A percentile compares a stretch with the other conserved stretches of the same genome.
Conservation (phyloP, 257 asterid genomes). For the Parsonsia alboflavescens region DNA sequence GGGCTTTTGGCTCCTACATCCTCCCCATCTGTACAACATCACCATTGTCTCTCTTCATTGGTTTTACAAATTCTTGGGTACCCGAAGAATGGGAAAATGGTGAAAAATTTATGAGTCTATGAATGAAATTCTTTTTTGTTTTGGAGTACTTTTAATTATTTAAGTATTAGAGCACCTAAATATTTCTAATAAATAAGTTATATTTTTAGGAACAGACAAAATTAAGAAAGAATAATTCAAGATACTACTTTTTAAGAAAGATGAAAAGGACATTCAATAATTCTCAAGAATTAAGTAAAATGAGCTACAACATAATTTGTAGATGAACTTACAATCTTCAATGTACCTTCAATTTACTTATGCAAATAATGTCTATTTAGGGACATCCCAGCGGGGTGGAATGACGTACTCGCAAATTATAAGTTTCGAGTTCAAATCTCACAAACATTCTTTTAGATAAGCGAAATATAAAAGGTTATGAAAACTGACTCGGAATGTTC, state of each 20-base stretch:
- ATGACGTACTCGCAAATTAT: too few relatives aligned
- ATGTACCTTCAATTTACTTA: neutral
- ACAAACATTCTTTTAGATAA: too few relatives aligned
- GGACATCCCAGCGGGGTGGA: too few relatives aligned
- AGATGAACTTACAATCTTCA: neutral
- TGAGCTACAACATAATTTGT: neutral
- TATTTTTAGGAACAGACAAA: too few relatives aligned
- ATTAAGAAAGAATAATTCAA: neutral
- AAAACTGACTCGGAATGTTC: too few relatives aligned
- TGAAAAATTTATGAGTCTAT: neutral
- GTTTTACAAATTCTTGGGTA: neutral
- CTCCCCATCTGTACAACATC: neutral
- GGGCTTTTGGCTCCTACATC: neutral
- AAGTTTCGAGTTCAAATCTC: too few relatives aligned
- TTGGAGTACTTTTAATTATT: too few relatives aligned
- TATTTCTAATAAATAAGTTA: too few relatives aligned
- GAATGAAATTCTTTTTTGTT: too few relatives aligned
- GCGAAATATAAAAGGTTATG: too few relatives aligned
- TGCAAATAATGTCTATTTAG: neutral
- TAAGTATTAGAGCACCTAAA: too few relatives aligned
- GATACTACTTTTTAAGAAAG: neutral
- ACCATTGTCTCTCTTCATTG: neutral
- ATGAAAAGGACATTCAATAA: neutral
- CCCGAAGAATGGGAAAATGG: neutral
- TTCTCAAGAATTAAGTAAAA: neutral